Conservation (phyloP, 129 eudicot species). For the Flaveria brownii region DNA sequence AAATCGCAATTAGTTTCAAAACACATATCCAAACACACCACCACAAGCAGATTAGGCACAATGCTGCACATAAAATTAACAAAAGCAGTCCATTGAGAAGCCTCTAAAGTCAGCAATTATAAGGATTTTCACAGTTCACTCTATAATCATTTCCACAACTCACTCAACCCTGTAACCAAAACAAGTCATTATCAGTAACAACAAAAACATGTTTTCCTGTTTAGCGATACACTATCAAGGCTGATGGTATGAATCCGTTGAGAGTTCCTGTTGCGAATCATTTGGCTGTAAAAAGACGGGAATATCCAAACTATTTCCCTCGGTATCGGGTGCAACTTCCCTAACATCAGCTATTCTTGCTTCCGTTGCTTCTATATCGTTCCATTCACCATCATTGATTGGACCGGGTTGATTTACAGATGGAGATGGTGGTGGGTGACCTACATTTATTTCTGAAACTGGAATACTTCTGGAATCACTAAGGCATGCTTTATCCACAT, state of each 20-base stretch:
- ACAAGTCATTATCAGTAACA: conserved; percentile 9
- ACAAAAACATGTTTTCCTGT: background rate
- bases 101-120: conserved; percentile 21
- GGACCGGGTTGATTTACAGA: conserved; percentile 47
- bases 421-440: conserved; percentile 41
- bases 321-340: conserved; percentile 66
- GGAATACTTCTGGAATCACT: conserved; percentile 57
- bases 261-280: conserved; percentile 52
- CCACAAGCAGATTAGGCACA: background rate
- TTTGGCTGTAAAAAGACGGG: conserved; percentile 65
- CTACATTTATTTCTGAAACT: conserved; percentile 52
- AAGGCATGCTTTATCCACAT: conserved; percentile 90
- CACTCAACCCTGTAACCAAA: conserved; percentile 13
- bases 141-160: conserved; percentile 31
- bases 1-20: background rate
- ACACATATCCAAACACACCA: conserved; percentile 8
- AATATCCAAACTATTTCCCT: conserved; percentile 68
- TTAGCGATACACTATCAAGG: conserved; percentile 38
- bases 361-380: conserved; percentile 89
- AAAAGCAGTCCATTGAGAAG: conserved; percentile 25
- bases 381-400: conserved; percentile 80
- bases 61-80: background rate
- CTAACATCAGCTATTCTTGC: conserved; percentile 84
- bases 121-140: conserved; percentile 33
- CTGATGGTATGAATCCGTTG: conserved; percentile 49